Base-by-base conservation (phyloP, 306 rosid species). In the Vachellia collinsii region DNA sequence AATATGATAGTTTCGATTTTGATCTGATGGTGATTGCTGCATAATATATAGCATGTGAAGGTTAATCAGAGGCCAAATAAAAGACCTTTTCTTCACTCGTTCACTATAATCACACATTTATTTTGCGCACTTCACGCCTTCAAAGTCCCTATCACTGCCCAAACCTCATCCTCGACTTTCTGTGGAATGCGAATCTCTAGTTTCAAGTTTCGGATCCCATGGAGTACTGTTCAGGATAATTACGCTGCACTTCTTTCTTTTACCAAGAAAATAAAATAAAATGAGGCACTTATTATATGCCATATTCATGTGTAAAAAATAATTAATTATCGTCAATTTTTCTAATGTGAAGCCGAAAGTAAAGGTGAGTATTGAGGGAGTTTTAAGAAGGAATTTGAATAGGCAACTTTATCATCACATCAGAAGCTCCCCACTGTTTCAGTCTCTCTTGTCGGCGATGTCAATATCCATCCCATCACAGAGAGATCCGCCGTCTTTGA, bases 111-210 rank as follows among this genome's bases (percentile, higher is more conserved):
- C 9, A 19, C 7, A n/a, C 72, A 19, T 25, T 22, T 47, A 41
- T 42, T 3, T 42, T 76, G 41, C 79, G 71, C 43, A 76, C 19
- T 44, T 63, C 37, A 47, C 72, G 72, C 72, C 72, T 74, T 74
- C 7, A 38, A 37, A 19, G 37, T 54, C 3, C 51, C 51, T 39
- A 20, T 54, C 67, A 38, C 13, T 74, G 34, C 20, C 34, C 50
- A n/a, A 22, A 39, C 8, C 1, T 7, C 22, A 0, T 16, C 46
- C n/a, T 62, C 10, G 12, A 25, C 68, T 13, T 1, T 3, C 42
- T 62, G 17, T 16, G 34, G 7, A 50, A 50, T 44, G 8, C 7
- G 7, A 11, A 22, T 62, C 1, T 62, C 3, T 13, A 23, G 9
- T 62, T 29, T 34, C 19, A 61, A 25, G 39, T 61, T 23, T 61